Evolutionary conservation across 257 asterid species (phyloP).

Genomic region (Gentiana straminea): DNA sequence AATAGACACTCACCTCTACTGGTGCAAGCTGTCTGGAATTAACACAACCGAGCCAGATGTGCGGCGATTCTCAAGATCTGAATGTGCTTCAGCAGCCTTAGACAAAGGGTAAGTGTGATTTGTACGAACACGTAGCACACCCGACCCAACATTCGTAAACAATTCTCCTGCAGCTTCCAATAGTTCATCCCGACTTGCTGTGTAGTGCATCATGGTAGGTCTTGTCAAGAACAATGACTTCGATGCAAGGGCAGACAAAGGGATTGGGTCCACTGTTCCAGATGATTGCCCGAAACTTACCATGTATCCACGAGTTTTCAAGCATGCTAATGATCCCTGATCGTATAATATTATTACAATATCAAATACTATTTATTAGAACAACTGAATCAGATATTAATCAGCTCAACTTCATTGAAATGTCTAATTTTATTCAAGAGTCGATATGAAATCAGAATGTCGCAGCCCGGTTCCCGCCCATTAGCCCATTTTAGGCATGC

Average conservation of each 20-base stretch:
- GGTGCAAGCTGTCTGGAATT: constrained; percentile 26
- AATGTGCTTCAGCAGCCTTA: constrained; percentile 75
- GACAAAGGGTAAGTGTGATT: constrained; percentile 76
- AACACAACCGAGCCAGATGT: constrained; percentile 85
- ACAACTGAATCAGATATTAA: too few species aligned
- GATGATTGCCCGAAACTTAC: constrained; percentile 92
- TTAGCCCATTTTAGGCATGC: too few species aligned
- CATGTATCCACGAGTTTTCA: constrained; percentile 80
- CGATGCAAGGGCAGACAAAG: constrained; percentile 52
- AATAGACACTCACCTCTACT: background rate
- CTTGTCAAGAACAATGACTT: constrained; percentile 84
- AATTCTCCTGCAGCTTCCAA: constrained; percentile 74
- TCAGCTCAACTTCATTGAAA: too few species aligned
- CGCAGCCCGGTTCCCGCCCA: too few species aligned
- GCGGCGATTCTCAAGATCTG: constrained; percentile 66
- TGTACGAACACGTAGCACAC: constrained; percentile 48
- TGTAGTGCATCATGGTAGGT: constrained; percentile 73
- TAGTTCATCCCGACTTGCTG: constrained; percentile 47
- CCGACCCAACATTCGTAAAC: constrained; percentile 50
- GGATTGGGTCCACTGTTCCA: constrained; percentile 65
- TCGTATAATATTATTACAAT: background rate
- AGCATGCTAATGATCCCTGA: constrained; percentile 86
- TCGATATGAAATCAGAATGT: too few species aligned
- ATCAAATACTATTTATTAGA: too few species aligned
- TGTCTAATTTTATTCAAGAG: too few species aligned